Percentiles rank a stretch among this genome's conserved stretches.
These are phyloP conservation scores for Mrakia frigida DNA, from an alignment of 768 basidiomycete species.

Conservation along the genomic window DNA sequence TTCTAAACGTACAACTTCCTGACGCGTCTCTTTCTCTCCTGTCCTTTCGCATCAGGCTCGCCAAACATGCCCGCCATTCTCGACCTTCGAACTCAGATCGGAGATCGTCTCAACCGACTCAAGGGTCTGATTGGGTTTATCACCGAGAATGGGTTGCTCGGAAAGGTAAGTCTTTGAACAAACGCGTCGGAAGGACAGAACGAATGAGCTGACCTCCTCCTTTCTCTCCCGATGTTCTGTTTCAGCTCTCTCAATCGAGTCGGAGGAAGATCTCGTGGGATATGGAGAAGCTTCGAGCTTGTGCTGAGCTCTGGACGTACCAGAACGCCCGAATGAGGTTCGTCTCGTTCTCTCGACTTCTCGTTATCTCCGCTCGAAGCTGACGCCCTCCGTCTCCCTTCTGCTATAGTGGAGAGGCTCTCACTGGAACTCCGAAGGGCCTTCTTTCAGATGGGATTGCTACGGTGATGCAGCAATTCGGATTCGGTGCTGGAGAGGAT, in stretches of 20 bases:
- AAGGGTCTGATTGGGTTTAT: slow-evolving; percentile 85
- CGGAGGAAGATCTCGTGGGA: slow-evolving; percentile 71
- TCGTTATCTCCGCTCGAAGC: too few species aligned
- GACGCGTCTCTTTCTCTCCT: neutral
- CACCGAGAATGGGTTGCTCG: slow-evolving; percentile 73
- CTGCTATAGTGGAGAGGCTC: slow-evolving; percentile 11
- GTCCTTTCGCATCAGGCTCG: slow-evolving; percentile 48
- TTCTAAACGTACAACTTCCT: neutral
- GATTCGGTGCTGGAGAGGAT: slow-evolving; percentile 63
- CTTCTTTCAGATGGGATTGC: slow-evolving; percentile 63
- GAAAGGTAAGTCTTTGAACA: slow-evolving; percentile 53
- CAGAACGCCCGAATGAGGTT: slow-evolving; percentile 44
- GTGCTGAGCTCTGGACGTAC: slow-evolving; percentile 66
- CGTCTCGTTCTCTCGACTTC: slow-evolving; percentile 19
- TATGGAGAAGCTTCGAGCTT: slow-evolving; percentile 80
- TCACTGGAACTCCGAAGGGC: slow-evolving; percentile 36
- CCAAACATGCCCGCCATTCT: slow-evolving; percentile 67
- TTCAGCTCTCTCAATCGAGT: slow-evolving; percentile 71
- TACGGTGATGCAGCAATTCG: slow-evolving; percentile 59
- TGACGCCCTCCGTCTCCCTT: neutral
- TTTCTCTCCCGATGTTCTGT: neutral
- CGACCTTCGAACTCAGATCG: slow-evolving; percentile 73
- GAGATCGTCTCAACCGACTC: slow-evolving; percentile 65
- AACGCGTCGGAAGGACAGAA: neutral
- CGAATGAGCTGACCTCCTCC: slow-evolving; percentile 6